These are phyloP conservation scores for Leishmania aethiopica DNA, from an alignment of 208 protist genomes.

Conservation along the genomic window DNA sequence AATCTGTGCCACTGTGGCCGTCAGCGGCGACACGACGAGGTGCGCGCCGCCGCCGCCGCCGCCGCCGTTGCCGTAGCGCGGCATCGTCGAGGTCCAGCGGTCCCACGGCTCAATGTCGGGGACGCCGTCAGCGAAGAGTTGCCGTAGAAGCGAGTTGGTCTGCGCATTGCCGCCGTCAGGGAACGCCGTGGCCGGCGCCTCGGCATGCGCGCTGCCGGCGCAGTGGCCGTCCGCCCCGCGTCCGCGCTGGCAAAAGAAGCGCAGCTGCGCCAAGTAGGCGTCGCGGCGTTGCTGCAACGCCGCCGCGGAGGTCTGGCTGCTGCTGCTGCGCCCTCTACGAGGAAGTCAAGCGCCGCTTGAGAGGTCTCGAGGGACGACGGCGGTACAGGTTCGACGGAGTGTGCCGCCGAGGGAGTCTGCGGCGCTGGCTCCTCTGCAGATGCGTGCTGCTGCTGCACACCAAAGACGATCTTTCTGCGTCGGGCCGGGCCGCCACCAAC, in stretches of 20 bases:
- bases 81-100: constrained; percentile 62
- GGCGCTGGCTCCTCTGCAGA: neutral
- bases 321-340: constrained; percentile 11
- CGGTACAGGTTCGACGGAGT: neutral
- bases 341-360: constrained; percentile 16
- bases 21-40: constrained; percentile 18
- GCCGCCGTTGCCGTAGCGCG: constrained; percentile 48
- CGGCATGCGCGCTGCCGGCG: neutral
- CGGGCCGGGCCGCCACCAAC: neutral
- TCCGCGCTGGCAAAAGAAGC: constrained; percentile 18
- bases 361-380: neutral
- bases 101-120: constrained; percentile 89
- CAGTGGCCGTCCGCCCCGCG: neutral
- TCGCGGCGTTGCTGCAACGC: constrained; percentile 22
- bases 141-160: constrained; percentile 44
- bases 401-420: neutral
- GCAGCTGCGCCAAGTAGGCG: constrained; percentile 36
- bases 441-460: neutral
- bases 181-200: neutral
- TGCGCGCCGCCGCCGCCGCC: neutral
- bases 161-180: constrained; percentile 11
- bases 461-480: neutral
- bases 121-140: constrained; percentile 66
- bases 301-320: constrained; percentile 8
- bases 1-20: constrained; percentile 21